Conservation (phyloP, 257 asterid genomes). For the Oldenlandia corymbosa region DNA sequence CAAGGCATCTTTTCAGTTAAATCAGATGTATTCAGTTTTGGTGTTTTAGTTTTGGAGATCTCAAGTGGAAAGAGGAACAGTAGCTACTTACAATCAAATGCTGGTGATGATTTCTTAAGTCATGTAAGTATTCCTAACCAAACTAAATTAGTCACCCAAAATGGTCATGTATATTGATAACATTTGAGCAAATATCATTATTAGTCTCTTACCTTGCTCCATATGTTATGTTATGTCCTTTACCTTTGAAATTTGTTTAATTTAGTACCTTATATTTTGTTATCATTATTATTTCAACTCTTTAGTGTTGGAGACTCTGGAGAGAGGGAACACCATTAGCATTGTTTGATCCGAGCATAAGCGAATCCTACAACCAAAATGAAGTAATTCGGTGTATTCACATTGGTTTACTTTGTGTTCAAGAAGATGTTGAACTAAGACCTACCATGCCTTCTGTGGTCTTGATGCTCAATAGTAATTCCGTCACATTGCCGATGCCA, state of each 20-base stretch:
- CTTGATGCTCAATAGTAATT: constrained; percentile 19
- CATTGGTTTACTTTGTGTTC: constrained; percentile 24
- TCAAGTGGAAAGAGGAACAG: constrained; percentile 17
- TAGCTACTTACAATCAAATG: constrained; percentile 6
- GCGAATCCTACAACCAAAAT: constrained; percentile 8
- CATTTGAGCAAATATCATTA: too few relatives aligned
- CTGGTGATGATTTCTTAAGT: constrained; percentile 6
- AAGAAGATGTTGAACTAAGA: constrained; percentile 14
- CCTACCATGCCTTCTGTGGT: constrained; percentile 25
- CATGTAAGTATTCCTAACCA: constrained; percentile 16
- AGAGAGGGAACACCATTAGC: constrained; percentile 21
- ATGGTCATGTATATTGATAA: too few relatives aligned
- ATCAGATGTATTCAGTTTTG: constrained; percentile 28
- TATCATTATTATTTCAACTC: neutral
- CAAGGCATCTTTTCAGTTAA: constrained; percentile 15
- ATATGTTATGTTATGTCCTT: too few relatives aligned
- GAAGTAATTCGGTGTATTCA: constrained; percentile 23
- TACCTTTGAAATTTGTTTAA: too few relatives aligned
- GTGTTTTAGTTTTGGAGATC: constrained; percentile 21
- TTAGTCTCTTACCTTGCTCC: too few relatives aligned
- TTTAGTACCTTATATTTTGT: too few relatives aligned
- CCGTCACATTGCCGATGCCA: constrained; percentile 7
- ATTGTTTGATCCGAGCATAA: constrained; percentile 22
- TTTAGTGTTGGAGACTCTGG: constrained; percentile 32
- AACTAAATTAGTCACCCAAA: too few relatives aligned